Conservation (phyloP, 2,329 filamentous ascomycete species). For the Aspergillus thermomutatus region DNA sequence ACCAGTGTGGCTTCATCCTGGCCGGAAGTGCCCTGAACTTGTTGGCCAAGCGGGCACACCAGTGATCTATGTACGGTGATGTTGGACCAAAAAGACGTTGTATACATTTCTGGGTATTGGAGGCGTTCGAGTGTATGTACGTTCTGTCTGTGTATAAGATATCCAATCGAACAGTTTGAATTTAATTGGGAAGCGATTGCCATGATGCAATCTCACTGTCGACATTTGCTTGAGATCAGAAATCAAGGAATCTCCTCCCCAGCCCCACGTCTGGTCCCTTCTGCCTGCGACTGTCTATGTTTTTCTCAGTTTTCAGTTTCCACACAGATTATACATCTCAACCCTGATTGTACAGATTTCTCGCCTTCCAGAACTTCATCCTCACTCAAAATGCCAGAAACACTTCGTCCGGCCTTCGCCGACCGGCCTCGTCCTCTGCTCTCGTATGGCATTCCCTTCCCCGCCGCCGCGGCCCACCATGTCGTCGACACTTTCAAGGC, state of each 20-base stretch:
- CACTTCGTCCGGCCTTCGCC: conserved; percentile 35
- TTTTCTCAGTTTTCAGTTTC: background rate
- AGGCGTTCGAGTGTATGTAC: background rate
- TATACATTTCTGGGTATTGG: background rate
- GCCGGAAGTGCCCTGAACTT: conserved; percentile 93
- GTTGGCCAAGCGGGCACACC: conserved; percentile 60
- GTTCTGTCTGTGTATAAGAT: background rate
- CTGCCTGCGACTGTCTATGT: background rate
- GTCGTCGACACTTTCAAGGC: conserved; percentile 44
- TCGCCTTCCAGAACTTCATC: background rate
- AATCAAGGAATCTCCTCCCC: background rate
- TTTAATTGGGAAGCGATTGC: background rate
- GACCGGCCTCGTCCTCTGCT: conserved; percentile 40
- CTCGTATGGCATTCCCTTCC: conserved; percentile 48
- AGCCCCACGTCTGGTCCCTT: background rate
- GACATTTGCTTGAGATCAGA: background rate
- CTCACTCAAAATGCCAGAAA: conserved; percentile 27
- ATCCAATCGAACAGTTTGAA: background rate
- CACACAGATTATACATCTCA: background rate
- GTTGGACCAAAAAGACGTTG: background rate
- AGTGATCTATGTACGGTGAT: background rate
- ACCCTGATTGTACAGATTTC: background rate
- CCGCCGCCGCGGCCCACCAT: conserved; percentile 46
- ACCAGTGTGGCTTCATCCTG: conserved; percentile 88
- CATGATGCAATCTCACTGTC: background rate